Percentiles rank a stretch among this genome's conserved stretches.
Conservation (phyloP, 2,329 filamentous ascomycete species). For the Ilyonectria destructans region DNA sequence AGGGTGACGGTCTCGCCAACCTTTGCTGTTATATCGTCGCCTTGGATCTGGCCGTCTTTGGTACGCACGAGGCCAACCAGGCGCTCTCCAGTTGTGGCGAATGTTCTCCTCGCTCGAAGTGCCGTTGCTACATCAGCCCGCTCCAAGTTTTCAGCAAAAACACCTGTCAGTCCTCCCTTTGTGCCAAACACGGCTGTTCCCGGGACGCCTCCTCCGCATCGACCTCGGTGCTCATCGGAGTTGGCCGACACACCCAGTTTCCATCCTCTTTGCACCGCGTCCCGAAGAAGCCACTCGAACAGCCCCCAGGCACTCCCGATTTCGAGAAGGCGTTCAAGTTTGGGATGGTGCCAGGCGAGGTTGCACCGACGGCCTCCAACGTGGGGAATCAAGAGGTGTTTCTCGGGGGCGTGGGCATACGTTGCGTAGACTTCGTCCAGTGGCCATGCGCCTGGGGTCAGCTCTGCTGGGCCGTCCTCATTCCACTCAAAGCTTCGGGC, state of each 20-base stretch:
- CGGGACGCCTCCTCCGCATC: slow-evolving; percentile 54
- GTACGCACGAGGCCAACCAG: slow-evolving; percentile 48
- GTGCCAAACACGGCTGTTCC: slow-evolving; percentile 22
- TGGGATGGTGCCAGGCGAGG: slow-evolving; percentile 55
- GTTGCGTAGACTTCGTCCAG: slow-evolving; percentile 57
- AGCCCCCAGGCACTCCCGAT: slow-evolving; percentile 56
- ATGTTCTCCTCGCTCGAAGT: slow-evolving; percentile 49
- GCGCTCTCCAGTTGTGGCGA: slow-evolving; percentile 52
- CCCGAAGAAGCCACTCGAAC: slow-evolving; percentile 55
- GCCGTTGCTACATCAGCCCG: slow-evolving; percentile 40
- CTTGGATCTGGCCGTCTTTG: slow-evolving; percentile 42
- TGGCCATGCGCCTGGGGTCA: slow-evolving; percentile 53
- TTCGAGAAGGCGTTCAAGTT: slow-evolving; percentile 54
- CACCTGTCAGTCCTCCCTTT: slow-evolving; percentile 41
- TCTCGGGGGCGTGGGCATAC: slow-evolving; percentile 52
- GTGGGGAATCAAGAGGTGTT: slow-evolving; percentile 55
- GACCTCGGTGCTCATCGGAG: slow-evolving; percentile 55
- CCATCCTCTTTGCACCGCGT: slow-evolving; percentile 52
- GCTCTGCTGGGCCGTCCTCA: slow-evolving; percentile 45
- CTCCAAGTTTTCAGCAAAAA: slow-evolving; percentile 33
- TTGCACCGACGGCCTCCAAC: slow-evolving; percentile 56
- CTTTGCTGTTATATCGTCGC: slow-evolving; percentile 44
- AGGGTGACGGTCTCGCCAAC: slow-evolving; percentile 37
- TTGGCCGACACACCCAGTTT: slow-evolving; percentile 55
- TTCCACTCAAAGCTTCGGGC: slow-evolving; percentile 58